phyloP scores from a whole-genome alignment of 2,329 filamentous ascomycete species.

The Trichocomaceae sp. region DNA sequence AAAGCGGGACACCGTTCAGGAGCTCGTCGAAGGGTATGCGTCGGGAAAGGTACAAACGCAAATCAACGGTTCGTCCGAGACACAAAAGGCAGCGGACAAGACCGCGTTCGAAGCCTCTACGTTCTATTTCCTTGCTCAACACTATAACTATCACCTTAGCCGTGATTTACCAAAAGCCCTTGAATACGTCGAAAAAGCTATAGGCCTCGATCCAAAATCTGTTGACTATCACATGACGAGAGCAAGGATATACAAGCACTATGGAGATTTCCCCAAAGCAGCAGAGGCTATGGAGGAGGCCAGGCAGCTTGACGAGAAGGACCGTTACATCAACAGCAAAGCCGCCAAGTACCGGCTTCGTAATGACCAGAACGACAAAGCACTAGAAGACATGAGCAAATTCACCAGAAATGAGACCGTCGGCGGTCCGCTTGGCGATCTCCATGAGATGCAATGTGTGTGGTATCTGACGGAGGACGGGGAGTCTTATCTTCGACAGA shows the following conservation, averaged over 20 bases:
- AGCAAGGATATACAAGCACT: conserved; percentile 89
- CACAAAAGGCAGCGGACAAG: conserved; percentile 46
- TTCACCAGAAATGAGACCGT: conserved; percentile 89
- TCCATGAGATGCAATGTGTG: conserved; percentile 96
- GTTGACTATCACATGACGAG: conserved; percentile 95
- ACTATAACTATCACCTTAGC: conserved; percentile 89
- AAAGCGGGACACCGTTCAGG: conserved; percentile 72
- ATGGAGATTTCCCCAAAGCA: conserved; percentile 70
- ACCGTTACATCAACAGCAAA: conserved; percentile 98
- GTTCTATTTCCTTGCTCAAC: conserved; percentile 89
- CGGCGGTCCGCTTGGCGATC: conserved; percentile 80
- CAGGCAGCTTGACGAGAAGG: conserved; percentile 75
- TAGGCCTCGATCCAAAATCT: conserved; percentile 69
- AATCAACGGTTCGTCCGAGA: conserved; percentile 44
- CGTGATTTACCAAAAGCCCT: conserved; percentile 76
- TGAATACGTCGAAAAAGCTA: conserved; percentile 74
- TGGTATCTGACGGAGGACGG: conserved; percentile 97
- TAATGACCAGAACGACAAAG: conserved; percentile 82
- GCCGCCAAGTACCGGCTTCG: conserved; percentile 93
- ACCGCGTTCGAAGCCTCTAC: conserved; percentile 66
- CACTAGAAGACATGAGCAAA: conserved; percentile 79
- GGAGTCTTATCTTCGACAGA: conserved; percentile 75
- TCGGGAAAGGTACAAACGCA: conserved; percentile 46
- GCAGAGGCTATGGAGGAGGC: conserved; percentile 84
- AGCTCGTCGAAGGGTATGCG: conserved; percentile 72